phyloP scores from a whole-genome alignment of 2,329 filamentous ascomycete species.

The Ophiostoma ips region DNA sequence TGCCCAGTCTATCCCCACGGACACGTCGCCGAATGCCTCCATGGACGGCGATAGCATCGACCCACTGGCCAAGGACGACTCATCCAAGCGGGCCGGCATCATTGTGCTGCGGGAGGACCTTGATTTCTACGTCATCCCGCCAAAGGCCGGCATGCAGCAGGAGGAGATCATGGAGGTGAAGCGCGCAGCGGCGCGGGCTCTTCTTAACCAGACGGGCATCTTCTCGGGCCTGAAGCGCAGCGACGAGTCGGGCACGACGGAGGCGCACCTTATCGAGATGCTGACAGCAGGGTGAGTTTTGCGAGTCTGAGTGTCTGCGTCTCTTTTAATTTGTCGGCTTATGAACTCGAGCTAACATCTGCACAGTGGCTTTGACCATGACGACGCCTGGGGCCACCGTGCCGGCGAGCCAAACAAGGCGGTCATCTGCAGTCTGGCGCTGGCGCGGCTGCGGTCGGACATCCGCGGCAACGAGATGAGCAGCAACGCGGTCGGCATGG shows the following conservation, averaged over 20 bases:
- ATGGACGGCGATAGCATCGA: conserved; percentile 57
- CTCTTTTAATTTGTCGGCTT: neutral
- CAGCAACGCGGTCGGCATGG: conserved; percentile 84
- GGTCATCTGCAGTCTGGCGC: conserved; percentile 89
- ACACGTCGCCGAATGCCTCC: conserved; percentile 50
- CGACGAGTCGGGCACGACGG: conserved; percentile 89
- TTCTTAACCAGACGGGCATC: conserved; percentile 83
- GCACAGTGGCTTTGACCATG: conserved; percentile 85
- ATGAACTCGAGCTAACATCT: conserved; percentile 2
- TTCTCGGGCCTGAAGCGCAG: conserved; percentile 92
- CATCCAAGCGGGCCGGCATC: conserved; percentile 85
- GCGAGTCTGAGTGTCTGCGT: no score
- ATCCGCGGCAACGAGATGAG: conserved; percentile 67
- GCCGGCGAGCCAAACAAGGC: conserved; percentile 98
- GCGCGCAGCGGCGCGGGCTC: conserved; percentile 72
- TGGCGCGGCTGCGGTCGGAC: conserved; percentile 85
- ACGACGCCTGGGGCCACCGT: conserved; percentile 89
- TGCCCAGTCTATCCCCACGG: conserved; percentile 82
- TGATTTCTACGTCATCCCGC: conserved; percentile 94
- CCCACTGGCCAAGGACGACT: conserved; percentile 59
- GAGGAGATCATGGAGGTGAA: conserved; percentile 93
- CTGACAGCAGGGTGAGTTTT: conserved; percentile 78
- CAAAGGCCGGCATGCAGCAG: conserved; percentile 67
- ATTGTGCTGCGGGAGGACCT: conserved; percentile 93
- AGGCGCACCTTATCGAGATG: conserved; percentile 99